Evolutionary conservation across 495 filamentous ascomycete genomes (phyloP).

Genomic region (Sordaria brevicollis): DNA sequence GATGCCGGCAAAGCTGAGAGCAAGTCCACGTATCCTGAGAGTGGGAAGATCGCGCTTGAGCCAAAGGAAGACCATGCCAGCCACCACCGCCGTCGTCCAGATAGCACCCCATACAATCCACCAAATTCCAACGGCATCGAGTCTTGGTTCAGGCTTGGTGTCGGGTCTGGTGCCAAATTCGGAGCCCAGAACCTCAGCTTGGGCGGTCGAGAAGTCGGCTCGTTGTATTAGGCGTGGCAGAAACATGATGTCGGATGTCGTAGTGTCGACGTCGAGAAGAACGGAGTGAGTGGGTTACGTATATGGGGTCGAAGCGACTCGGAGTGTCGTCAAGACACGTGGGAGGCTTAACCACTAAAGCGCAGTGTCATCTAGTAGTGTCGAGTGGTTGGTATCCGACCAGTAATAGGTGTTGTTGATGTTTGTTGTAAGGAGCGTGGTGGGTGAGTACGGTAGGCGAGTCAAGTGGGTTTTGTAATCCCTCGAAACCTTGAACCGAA

Average conservation of each 20-base stretch:
- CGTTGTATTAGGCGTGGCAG: conserved; percentile 7
- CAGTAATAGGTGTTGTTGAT: not conserved
- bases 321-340: not conserved
- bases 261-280: not conserved
- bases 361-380: not conserved
- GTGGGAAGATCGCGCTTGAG: conserved; percentile 44
- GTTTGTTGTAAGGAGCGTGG: not conserved
- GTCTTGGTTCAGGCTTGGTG: conserved; percentile 13
- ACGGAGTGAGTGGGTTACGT: not conserved
- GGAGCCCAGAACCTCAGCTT: conserved; percentile 12
- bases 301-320: not conserved
- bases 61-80: conserved; percentile 46
- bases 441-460: not conserved
- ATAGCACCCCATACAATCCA: conserved; percentile 29
- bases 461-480: not conserved
- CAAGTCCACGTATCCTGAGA: conserved; percentile 53
- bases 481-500: not conserved
- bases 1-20: conserved; percentile 48
- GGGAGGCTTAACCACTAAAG: not conserved
- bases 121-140: conserved; percentile 20
- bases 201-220: not conserved
- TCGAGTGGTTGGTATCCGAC: not conserved
- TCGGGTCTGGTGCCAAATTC: conserved; percentile 22
- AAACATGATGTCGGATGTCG: conserved; percentile 12
- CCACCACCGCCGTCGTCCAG: conserved; percentile 46